Evolutionary conservation across 495 filamentous ascomycete genomes (phyloP).

Genomic region (Aspergillus asperescens): DNA sequence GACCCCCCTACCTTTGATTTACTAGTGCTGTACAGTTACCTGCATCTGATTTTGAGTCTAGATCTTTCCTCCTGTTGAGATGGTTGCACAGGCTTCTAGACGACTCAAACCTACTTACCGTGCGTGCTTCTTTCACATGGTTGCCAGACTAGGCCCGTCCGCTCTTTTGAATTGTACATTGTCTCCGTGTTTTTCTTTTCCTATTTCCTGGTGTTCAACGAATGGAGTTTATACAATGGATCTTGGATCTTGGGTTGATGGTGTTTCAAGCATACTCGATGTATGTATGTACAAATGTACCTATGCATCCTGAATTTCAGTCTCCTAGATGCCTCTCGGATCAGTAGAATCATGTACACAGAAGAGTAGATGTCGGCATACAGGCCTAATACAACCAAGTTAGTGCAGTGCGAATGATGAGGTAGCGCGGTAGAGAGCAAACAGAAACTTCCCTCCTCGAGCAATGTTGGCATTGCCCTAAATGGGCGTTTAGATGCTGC

Average conservation of each 20-base stretch:
- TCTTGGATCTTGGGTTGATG: conserved; percentile 10
- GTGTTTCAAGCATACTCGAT: conserved; percentile 5
- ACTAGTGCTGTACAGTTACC: conserved; percentile 34
- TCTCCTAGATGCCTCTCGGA: neutral
- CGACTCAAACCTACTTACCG: conserved; percentile 4
- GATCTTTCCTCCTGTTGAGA: conserved; percentile 4
- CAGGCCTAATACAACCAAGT: too few relatives aligned
- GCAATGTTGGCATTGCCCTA: too few relatives aligned
- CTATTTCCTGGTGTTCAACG: conserved; percentile 13
- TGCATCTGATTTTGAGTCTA: conserved; percentile 22
- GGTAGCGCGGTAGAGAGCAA: too few relatives aligned
- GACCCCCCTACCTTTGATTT: conserved; percentile 17
- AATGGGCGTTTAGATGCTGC: too few relatives aligned
- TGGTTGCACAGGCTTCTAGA: conserved; percentile 1
- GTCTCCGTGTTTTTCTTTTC: neutral
- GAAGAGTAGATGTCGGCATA: too few relatives aligned
- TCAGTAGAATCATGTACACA: too few relatives aligned
- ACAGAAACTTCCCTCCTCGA: too few relatives aligned
- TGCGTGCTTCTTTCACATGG: conserved; percentile 2
- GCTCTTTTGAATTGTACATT: conserved; percentile 17
- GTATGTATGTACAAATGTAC: conserved; percentile 10
- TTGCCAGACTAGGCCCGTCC: conserved; percentile 3
- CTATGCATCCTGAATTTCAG: conserved; percentile 12
- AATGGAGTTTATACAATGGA: conserved; percentile 10
- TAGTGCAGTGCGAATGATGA: too few relatives aligned